Percentiles rank a stretch among this genome's conserved stretches.
phyloP scores from a whole-genome alignment of 1,284 basidiomycete species.

The Grifola frondosa region DNA sequence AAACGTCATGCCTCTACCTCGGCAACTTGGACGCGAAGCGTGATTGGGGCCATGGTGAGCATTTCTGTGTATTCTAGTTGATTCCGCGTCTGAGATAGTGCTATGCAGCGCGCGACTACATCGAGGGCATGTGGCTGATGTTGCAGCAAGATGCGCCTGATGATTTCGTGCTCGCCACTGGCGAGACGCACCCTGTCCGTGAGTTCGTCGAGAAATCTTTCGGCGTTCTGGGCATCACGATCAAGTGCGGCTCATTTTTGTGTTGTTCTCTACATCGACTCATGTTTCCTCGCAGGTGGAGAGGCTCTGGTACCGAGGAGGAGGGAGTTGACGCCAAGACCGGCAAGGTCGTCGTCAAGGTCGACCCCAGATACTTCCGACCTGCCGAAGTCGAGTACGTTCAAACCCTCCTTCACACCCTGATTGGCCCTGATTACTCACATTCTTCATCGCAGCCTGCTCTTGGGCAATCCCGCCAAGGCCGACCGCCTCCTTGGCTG shows the following conservation, averaged over 20 bases:
- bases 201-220: conserved; percentile 90
- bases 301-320: conserved; percentile 71
- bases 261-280: conserved; percentile 5
- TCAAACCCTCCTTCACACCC: background rate
- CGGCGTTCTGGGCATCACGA: conserved; percentile 57
- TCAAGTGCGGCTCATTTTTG: conserved; percentile 54
- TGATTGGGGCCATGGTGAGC: conserved; percentile 90
- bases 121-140: conserved; percentile 95
- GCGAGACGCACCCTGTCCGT: conserved; percentile 88
- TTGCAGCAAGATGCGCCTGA: conserved; percentile 79
- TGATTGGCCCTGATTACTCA: background rate
- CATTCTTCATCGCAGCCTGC: conserved; percentile 47
- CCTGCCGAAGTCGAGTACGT: conserved; percentile 90
- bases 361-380: conserved; percentile 83
- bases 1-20: conserved; percentile 84
- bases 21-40: conserved; percentile 89
- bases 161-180: conserved; percentile 91
- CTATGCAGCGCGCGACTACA: conserved; percentile 75
- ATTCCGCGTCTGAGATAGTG: too few species aligned
- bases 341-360: conserved; percentile 70
- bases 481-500: conserved; percentile 83
- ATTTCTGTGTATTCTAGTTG: too few species aligned
- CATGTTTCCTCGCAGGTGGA: conserved; percentile 55
- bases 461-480: conserved; percentile 82
- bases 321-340: conserved; percentile 69